These are phyloP conservation scores for Beta vulgaris DNA, from an alignment of 148 eudicot species.

Conservation along the genomic window DNA sequence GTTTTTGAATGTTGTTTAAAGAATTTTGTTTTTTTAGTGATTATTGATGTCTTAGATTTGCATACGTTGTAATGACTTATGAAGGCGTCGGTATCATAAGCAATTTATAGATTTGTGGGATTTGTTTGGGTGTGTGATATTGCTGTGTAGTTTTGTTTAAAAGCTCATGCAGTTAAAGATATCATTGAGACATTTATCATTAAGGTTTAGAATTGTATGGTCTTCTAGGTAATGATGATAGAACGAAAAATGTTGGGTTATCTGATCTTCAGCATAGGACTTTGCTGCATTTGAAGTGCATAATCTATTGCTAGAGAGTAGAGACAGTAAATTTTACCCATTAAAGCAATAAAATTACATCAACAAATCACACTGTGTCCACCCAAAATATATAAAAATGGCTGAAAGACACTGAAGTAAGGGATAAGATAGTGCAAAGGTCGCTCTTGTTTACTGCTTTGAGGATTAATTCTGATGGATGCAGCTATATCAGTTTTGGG, in stretches of 20 bases:
- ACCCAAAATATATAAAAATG: neutral
- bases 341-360: neutral
- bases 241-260: neutral
- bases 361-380: neutral
- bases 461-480: no score
- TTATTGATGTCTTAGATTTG: neutral
- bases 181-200: neutral
- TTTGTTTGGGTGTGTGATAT: neutral
- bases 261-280: neutral
- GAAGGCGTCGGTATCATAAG: no score
- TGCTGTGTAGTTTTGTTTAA: neutral
- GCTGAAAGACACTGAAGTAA: neutral
- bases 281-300: neutral
- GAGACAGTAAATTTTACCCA: neutral
- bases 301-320: neutral
- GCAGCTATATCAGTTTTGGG: no score
- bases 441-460: no score
- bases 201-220: neutral
- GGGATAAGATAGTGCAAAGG: neutral
- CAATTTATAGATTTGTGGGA: neutral
- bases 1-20: neutral
- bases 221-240: neutral
- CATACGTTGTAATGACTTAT: neutral
- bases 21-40: neutral
- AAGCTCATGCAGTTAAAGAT: neutral